Conservation (phyloP, 2,329 filamentous ascomycete genomes). For the Uncinocarpus reesii region DNA sequence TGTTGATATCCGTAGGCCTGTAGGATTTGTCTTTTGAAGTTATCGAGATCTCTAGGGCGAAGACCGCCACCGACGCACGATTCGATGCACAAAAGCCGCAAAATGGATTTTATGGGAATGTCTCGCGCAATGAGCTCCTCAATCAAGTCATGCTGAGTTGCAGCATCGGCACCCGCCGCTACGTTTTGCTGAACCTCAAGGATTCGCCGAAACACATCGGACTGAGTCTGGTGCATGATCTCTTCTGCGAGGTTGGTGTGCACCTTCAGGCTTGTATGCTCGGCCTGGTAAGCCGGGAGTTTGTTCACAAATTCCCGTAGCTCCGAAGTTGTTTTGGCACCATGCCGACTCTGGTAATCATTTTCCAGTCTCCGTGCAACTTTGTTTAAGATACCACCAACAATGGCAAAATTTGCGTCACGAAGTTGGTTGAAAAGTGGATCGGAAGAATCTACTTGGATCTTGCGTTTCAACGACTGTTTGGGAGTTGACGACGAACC, state of each 20-base stretch:
- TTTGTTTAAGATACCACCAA: constrained; percentile 79
- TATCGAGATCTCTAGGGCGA: constrained; percentile 77
- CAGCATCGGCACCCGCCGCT: constrained; percentile 78
- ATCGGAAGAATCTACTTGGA: constrained; percentile 80
- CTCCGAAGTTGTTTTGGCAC: constrained; percentile 78
- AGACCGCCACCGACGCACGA: constrained; percentile 83
- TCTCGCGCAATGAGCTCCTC: constrained; percentile 91
- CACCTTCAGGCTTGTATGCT: constrained; percentile 83
- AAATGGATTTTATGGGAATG: constrained; percentile 65
- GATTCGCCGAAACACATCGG: constrained; percentile 76
- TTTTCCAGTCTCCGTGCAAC: constrained; percentile 74
- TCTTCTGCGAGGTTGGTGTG: constrained; percentile 90
- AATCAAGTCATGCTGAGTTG: constrained; percentile 77
- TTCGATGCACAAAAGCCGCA: constrained; percentile 81
- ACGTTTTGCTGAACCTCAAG: constrained; percentile 94
- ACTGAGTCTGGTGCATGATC: constrained; percentile 83
- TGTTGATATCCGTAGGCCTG: constrained; percentile 95
- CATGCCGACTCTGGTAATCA: constrained; percentile 81
- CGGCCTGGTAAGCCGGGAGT: constrained; percentile 80
- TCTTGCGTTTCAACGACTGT: constrained; percentile 69
- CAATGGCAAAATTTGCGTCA: constrained; percentile 89
- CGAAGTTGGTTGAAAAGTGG: constrained; percentile 78
- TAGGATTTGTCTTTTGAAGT: constrained; percentile 75
- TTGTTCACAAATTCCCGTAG: constrained; percentile 93
- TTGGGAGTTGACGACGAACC: constrained; percentile 39